Conservation (phyloP, 805 yeast genomes). For the Monosporozyma servazzii region DNA sequence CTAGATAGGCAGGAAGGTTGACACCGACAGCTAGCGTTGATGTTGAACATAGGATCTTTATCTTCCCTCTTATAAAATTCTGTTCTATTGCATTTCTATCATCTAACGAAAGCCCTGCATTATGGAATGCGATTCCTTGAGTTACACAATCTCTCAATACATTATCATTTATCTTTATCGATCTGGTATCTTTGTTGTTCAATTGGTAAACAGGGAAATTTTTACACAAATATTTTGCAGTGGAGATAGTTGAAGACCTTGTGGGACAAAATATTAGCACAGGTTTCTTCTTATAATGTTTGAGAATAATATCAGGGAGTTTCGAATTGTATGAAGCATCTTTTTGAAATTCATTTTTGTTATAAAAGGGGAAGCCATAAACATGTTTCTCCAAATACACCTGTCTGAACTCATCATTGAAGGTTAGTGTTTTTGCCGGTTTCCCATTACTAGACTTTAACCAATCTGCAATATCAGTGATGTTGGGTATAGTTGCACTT, state of each 20-base stretch:
- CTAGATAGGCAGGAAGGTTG: slow-evolving; percentile 52
- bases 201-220: slow-evolving; percentile 4
- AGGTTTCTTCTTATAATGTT: slow-evolving; percentile 36
- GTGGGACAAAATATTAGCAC: slow-evolving; percentile 47
- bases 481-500: slow-evolving; percentile 48
- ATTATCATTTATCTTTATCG: slow-evolving; percentile 8
- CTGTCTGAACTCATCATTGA: slow-evolving; percentile 41
- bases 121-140: slow-evolving; percentile 45
- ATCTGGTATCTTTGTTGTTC: not conserved
- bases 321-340: slow-evolving; percentile 38
- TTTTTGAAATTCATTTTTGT: slow-evolving; percentile 39
- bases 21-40: slow-evolving; percentile 56
- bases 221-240: slow-evolving; percentile 36
- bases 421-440: slow-evolving; percentile 32
- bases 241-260: slow-evolving; percentile 37
- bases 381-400: slow-evolving; percentile 36
- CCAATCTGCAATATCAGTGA: slow-evolving; percentile 41
- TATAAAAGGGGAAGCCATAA: slow-evolving; percentile 31
- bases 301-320: slow-evolving; percentile 32
- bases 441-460: slow-evolving; percentile 20
- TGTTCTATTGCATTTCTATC: slow-evolving; percentile 42
- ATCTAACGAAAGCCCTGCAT: slow-evolving; percentile 44
- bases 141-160: slow-evolving; percentile 8
- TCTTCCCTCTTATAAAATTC: slow-evolving; percentile 34
- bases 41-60: slow-evolving; percentile 44